Evolutionary conservation across 108 stramenopile genomes (phyloP), one percentile per base, ranked within the genome.

Genomic region (Cyclotella cryptica): DNA sequence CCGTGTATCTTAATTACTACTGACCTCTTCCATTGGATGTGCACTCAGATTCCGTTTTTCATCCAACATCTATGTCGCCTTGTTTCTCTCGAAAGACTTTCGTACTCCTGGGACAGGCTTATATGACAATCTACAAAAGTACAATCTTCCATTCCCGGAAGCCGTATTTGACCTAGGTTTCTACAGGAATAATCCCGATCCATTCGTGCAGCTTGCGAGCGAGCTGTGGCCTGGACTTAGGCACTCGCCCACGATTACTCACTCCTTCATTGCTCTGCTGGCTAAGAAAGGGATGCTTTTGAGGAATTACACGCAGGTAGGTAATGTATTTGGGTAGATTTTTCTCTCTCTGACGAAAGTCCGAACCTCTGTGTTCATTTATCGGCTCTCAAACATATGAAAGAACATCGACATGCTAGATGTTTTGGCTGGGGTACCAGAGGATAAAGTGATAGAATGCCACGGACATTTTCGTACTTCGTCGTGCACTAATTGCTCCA

Each of bases 361-460:
- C 35, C 15, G 11, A 19, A 35, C 35, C 17, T 46, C 51, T 51
- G 17, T 52, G 8, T 12, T 26, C 10, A 55, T 28, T 17, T n/a
- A 61, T 14, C 13, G 0, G 17, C 14, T 19, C 10, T 43, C 18
- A 21, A 57, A 24, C 55, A 3, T 12, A 1, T 12, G n/a, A 39
- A 29, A 79, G 73, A 98, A 98, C 76, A 97, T 98, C 74, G 98
- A 98, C 75, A 93, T 93, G 44, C 74, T 98, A 59, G 98, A 98
- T 68, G 70, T 77, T 29, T 60, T 90, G 27, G 95, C 96, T 11
- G 96, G 95, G 7, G 80, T 97, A 18, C 84, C 88, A 10, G 85
- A 80, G 30, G 96, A 97, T 9, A 77, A 85, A 71, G 60, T 96
- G 45, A 84, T 98, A 22, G 95, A 97, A 81, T 96, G 95, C 60